Percentiles rank a stretch among this genome's conserved stretches.
Conservation (phyloP, 139 green algal species). For the Chlorella sp. region DNA sequence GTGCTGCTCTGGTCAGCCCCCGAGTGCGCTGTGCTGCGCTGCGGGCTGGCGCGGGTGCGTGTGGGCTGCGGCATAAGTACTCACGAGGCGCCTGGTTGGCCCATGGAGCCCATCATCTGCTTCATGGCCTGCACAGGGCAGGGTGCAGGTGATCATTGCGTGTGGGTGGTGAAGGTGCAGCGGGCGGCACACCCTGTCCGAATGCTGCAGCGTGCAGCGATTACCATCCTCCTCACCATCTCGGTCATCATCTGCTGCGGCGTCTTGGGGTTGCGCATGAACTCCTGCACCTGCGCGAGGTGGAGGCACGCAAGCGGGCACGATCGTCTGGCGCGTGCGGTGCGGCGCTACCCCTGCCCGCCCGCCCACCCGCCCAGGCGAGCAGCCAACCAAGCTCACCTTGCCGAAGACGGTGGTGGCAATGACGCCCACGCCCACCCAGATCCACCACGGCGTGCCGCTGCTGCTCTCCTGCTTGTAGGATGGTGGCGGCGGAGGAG, state of each 20-base stretch:
- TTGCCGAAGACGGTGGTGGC: constrained; percentile 22
- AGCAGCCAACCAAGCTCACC: neutral
- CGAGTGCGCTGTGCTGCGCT: no score
- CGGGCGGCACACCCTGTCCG: neutral
- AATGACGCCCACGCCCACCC: constrained; percentile 32
- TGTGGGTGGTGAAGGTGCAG: neutral
- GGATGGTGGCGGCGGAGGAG: constrained; percentile 14
- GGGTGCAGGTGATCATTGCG: constrained; percentile 1
- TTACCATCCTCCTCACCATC: constrained; percentile 27
- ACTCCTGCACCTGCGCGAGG: constrained; percentile 41
- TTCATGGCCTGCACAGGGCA: constrained; percentile 39
- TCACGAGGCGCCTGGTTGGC: neutral
- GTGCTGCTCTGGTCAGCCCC: no score
- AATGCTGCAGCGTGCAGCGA: neutral
- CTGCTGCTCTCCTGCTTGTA: constrained; percentile 18
- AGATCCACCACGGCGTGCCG: constrained; percentile 43
- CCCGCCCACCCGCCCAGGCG: no score
- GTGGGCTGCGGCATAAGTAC: neutral
- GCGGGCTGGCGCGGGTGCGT: neutral
- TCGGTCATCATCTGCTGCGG: constrained; percentile 56
- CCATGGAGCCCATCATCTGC: constrained; percentile 48
- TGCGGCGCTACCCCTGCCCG: neutral
- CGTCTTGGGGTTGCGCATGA: constrained; percentile 52
- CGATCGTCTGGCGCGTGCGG: neutral
- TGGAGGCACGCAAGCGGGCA: no score